Percentiles rank a stretch among this genome's conserved stretches.
These are phyloP conservation scores for Globisporangium iwayamae DNA, from an alignment of 352 stramenopile species.

Conservation along the genomic window DNA sequence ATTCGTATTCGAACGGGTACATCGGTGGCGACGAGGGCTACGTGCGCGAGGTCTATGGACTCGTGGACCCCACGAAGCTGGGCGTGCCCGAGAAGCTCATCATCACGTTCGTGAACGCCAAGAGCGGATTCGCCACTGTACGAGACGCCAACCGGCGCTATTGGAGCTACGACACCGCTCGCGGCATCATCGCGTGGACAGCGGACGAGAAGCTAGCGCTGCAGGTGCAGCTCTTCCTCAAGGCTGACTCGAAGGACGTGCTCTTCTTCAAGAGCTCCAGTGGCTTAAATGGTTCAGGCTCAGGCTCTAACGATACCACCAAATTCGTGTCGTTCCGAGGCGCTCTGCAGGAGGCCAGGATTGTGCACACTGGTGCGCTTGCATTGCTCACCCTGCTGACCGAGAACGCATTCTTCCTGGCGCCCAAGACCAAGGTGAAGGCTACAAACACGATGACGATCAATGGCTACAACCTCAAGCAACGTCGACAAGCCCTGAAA, in stretches of 20 bases:
- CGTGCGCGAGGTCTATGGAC: not conserved
- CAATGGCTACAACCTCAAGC: conserved; percentile 1
- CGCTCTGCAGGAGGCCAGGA: not conserved
- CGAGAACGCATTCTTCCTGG: conserved; percentile 2
- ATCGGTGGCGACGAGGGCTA: not conserved
- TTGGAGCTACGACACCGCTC: not conserved
- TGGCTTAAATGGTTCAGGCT: no score
- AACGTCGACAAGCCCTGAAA: not conserved
- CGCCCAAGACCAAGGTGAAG: not conserved
- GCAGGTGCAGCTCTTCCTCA: not conserved
- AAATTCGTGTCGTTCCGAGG: conserved; percentile 1
- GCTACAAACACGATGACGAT: not conserved
- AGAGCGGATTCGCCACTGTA: not conserved
- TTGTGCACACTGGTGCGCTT: not conserved
- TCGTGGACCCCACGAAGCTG: not conserved
- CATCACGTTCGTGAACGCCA: not conserved
- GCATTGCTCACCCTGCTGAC: not conserved
- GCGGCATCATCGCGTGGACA: not conserved
- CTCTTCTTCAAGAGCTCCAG: not conserved
- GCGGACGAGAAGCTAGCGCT: conserved; percentile 2
- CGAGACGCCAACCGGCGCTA: not conserved
- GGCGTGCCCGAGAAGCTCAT: not conserved
- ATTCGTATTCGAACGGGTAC: conserved; percentile 1
- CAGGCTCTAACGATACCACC: not conserved
- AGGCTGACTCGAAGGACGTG: not conserved